These are phyloP conservation scores for Euphorbia corollata DNA, from an alignment of 441 rosid species.

Conservation along the genomic window DNA sequence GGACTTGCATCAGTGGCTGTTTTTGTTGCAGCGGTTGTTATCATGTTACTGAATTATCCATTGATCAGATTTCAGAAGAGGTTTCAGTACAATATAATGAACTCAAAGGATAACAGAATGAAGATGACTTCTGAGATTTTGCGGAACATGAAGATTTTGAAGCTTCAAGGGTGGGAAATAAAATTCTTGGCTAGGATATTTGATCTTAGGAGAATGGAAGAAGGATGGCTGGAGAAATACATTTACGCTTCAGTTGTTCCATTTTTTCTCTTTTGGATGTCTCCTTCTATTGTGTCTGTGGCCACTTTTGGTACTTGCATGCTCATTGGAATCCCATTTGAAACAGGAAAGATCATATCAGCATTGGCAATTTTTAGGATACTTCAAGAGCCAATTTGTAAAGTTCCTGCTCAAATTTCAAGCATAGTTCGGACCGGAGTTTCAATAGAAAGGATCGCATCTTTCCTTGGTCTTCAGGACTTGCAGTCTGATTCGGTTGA, in stretches of 20 bases:
- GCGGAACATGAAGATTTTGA: constrained; percentile 56
- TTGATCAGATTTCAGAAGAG: constrained; percentile 40
- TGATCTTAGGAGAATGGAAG: constrained; percentile 36
- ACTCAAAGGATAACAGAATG: constrained; percentile 54
- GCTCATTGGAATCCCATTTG: constrained; percentile 43
- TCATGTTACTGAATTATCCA: constrained; percentile 49
- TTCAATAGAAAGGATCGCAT: constrained; percentile 48
- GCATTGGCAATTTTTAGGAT: constrained; percentile 59
- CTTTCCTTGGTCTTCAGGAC: constrained; percentile 44
- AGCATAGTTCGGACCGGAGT: constrained; percentile 47
- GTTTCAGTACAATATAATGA: constrained; percentile 46
- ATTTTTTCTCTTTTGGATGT: constrained; percentile 34
- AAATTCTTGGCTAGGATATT: constrained; percentile 48
- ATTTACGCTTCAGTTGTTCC: constrained; percentile 31
- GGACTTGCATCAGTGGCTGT: constrained; percentile 47
- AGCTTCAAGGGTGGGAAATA: constrained; percentile 73
- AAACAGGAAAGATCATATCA: constrained; percentile 57
- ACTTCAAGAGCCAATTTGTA: constrained; percentile 39
- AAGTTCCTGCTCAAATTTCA: constrained; percentile 46
- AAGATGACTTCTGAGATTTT: constrained; percentile 49
- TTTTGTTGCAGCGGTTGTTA: constrained; percentile 32
- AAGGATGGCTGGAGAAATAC: constrained; percentile 46
- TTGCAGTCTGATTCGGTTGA: constrained; percentile 34
- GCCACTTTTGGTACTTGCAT: constrained; percentile 49
- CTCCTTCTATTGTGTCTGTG: constrained; percentile 50